Base-by-base conservation (phyloP, 2,329 filamentous ascomycete genomes). In the Corynespora cassiicola region DNA sequence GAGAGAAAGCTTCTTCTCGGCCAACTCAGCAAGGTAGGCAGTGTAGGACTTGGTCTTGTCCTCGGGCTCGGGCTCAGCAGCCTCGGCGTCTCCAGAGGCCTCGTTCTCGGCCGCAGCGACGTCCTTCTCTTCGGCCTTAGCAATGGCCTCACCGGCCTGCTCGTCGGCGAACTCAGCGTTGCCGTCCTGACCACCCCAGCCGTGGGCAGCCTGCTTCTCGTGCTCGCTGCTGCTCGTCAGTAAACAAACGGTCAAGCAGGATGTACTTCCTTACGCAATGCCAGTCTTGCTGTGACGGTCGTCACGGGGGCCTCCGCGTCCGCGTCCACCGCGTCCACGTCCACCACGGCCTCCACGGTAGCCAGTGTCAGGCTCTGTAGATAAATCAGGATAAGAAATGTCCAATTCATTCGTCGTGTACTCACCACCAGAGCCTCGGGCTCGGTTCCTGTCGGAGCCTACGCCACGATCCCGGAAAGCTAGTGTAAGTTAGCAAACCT, bases 1-100 rank as follows among this genome's bases (percentile, higher is more conserved):
- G 44, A 92, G 81, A 54, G 82, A 81, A 53, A 82, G 75, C 77
- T 90, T 91, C 82, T 91, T 92, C 72, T 84, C 80, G 42, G 81
- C 81, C 66, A 78, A 79, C 70, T 88, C 83, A 67, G 85, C 88
- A 36, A 95, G 82, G 79, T 96, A 99, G 56, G 94, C 88, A 65
- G 81, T 77, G 75, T 91, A 96, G 38, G 90, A 94, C 77, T 95
- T 86, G 77, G 80, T 83, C 82, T 94, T 95, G 73, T 95, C 88
- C 75, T 90, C 86, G 32, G 82, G 78, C 75, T 89, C 72, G 14
- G 67, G 52, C 51, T 76, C 73, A 41, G 67, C 67, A 50, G 72
- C 74, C 39, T 62, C 74, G 39, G 72, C 70, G 48, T 66, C 70
- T 32, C 41, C 39, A 17, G 58, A 58, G 27, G 50, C 81, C 56